phyloP scores from a whole-genome alignment of 2,329 filamentous ascomycete genomes.

The Neoascochyta sp. region DNA sequence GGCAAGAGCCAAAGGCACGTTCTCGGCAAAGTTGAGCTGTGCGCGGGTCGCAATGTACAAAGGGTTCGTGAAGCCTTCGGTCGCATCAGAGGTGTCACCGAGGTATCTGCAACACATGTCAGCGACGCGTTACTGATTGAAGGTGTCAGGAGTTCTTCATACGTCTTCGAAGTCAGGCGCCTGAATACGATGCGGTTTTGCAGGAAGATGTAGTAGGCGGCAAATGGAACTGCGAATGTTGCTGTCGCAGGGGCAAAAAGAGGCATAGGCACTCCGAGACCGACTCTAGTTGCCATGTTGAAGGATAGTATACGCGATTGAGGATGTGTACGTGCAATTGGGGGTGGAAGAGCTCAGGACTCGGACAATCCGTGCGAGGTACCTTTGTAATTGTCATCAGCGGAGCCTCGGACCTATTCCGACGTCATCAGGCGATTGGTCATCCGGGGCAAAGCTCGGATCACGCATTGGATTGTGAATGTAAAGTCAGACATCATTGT shows the following conservation, averaged over 20 bases:
- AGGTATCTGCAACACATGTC: slow-evolving; percentile 15
- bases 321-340: no score
- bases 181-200: slow-evolving; percentile 39
- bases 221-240: slow-evolving; percentile 42
- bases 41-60: slow-evolving; percentile 38
- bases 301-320: no score
- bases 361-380: no score
- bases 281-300: slow-evolving; percentile 29
- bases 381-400: no score
- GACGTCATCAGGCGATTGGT: no score
- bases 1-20: slow-evolving; percentile 41
- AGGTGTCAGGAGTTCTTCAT: slow-evolving; percentile 8
- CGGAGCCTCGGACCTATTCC: no score
- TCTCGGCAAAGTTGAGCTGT: slow-evolving; percentile 45
- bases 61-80: slow-evolving; percentile 18
- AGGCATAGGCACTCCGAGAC: slow-evolving; percentile 32
- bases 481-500: no score
- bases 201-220: slow-evolving; percentile 42
- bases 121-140: slow-evolving; percentile 3
- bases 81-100: slow-evolving; percentile 20
- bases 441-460: no score
- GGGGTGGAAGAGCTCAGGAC: no score
- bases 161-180: slow-evolving; percentile 34
- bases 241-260: slow-evolving; percentile 37
- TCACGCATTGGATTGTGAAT: no score